Percentiles rank a stretch among this genome's conserved stretches.
Evolutionary conservation across 1,139 yeast genomes (phyloP).

Genomic region (Debaryomyces psychrophilus): DNA sequence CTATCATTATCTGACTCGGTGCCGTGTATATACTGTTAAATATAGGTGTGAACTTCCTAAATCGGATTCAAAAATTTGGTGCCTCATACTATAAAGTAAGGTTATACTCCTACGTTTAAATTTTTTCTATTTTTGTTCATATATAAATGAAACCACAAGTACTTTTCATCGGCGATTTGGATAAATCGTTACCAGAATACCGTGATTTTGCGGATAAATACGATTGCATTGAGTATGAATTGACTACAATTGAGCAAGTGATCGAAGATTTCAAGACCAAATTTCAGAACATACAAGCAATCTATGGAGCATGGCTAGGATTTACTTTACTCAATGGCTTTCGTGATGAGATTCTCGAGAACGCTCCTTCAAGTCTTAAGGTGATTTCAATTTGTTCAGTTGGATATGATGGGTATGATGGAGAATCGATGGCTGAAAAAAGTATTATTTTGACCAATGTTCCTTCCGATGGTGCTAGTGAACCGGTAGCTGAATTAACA

Average conservation of each 20-base stretch:
- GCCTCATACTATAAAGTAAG: background rate
- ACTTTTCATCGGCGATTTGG: conserved; percentile 49
- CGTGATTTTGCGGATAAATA: conserved; percentile 38
- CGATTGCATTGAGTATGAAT: conserved; percentile 46
- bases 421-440: conserved; percentile 35
- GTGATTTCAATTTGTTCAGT: conserved; percentile 70
- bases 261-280: conserved; percentile 37
- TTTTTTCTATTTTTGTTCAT: background rate
- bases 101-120: background rate
- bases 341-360: conserved; percentile 45
- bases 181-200: conserved; percentile 40
- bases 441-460: conserved; percentile 66
- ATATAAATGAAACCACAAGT: conserved; percentile 34
- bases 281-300: conserved; percentile 51
- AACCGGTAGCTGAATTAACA: conserved; percentile 80
- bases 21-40: background rate
- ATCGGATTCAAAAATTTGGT: conserved; percentile 2
- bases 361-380: conserved; percentile 55
- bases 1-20: background rate
- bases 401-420: conserved; percentile 68
- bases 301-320: conserved; percentile 69
- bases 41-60: conserved; percentile 4
- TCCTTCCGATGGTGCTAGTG: conserved; percentile 62
- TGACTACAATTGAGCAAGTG: conserved; percentile 46
- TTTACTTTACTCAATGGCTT: conserved; percentile 55